phyloP scores from a whole-genome alignment of 305 asterid genomes.

The Withania somnifera region DNA sequence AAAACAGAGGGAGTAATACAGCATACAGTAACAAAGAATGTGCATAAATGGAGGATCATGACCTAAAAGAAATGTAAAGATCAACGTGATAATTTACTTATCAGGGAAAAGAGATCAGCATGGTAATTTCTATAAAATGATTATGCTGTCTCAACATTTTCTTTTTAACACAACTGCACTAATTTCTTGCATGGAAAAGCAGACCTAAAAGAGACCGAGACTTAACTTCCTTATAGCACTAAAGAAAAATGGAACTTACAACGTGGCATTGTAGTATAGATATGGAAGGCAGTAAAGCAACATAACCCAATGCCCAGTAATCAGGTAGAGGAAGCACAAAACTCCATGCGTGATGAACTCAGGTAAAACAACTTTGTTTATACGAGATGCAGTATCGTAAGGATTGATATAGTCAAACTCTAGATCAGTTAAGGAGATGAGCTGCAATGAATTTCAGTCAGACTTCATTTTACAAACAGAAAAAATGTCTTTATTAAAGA shows the following conservation, averaged over 20 bases:
- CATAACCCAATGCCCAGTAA: conserved; percentile 83
- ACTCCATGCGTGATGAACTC: conserved; percentile 71
- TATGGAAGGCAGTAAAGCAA: conserved; percentile 56
- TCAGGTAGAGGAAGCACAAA: conserved; percentile 54
- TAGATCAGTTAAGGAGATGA: conserved; percentile 76
- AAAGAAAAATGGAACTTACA: conserved; percentile 41
- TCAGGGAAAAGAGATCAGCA: not conserved
- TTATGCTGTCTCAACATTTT: not conserved
- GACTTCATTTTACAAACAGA: not conserved
- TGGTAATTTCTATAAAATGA: not conserved
- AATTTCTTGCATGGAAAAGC: not conserved
- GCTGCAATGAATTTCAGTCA: conserved; percentile 39
- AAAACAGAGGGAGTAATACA: not conserved
- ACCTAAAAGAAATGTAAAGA: not conserved
- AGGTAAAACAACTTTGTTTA: conserved; percentile 60
- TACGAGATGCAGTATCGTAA: conserved; percentile 67
- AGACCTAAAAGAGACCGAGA: not conserved
- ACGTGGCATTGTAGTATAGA: conserved; percentile 55
- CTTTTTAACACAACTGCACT: not conserved
- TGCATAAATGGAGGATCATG: not conserved
- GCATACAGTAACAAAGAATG: not conserved
- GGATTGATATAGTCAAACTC: conserved; percentile 84
- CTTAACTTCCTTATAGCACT: not conserved
- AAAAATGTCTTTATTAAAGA: not conserved
- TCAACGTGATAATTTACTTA: not conserved